Evolutionary conservation across 805 yeast genomes (phyloP).

Genomic region (Peterozyma toletana): DNA sequence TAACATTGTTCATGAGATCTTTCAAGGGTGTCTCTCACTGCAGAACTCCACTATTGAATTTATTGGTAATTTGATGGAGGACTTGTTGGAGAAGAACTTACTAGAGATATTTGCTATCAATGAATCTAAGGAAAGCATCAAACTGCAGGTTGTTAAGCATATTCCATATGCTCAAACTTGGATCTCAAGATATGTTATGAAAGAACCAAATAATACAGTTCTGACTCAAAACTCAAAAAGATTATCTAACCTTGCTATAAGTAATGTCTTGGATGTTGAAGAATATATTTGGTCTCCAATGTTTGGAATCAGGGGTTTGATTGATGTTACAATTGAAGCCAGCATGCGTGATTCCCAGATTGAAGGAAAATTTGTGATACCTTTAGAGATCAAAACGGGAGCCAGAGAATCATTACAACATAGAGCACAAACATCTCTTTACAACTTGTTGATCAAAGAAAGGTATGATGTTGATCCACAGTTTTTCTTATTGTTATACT

Average conservation of each 20-base stretch:
- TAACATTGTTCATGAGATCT: constrained; percentile 67
- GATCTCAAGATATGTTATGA: constrained; percentile 21
- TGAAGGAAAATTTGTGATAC: constrained; percentile 48
- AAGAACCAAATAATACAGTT: constrained; percentile 4
- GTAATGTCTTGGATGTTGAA: constrained; percentile 74
- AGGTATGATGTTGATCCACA: constrained; percentile 65
- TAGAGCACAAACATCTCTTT: constrained; percentile 80
- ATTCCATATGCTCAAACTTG: constrained; percentile 44
- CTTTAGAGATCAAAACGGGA: constrained; percentile 91
- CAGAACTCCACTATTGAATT: constrained; percentile 28
- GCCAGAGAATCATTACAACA: constrained; percentile 54
- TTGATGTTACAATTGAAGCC: constrained; percentile 81
- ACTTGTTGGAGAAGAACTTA: constrained; percentile 15
- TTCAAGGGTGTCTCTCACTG: constrained; percentile 48
- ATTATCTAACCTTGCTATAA: constrained; percentile 40
- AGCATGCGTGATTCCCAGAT: constrained; percentile 26
- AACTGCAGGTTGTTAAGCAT: constrained; percentile 37
- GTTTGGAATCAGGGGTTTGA: constrained; percentile 82
- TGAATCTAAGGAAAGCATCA: constrained; percentile 36
- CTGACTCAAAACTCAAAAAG: constrained; percentile 16
- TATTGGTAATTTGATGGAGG: constrained; percentile 27
- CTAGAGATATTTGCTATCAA: constrained; percentile 48
- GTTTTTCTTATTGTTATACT: constrained; percentile 66
- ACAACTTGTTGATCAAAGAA: constrained; percentile 72
- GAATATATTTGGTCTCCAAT: constrained; percentile 89